Conservation (phyloP, 352 stramenopile species). For the Pelagophyceae sp. region DNA sequence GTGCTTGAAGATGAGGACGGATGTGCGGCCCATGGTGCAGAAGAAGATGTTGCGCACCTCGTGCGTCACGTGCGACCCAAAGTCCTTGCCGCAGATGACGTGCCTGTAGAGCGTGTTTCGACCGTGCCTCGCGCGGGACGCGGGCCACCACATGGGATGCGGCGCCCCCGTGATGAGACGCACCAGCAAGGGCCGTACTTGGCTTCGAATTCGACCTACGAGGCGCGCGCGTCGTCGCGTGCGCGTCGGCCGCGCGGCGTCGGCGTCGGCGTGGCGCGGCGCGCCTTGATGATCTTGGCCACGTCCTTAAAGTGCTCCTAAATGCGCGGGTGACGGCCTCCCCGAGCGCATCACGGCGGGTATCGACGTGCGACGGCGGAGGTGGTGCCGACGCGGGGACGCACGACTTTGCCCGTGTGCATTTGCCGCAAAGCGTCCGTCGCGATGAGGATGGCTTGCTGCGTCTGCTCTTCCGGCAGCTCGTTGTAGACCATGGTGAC, state of each 20-base stretch:
- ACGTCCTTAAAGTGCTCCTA: not conserved
- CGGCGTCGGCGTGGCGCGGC: no score
- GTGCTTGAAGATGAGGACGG: constrained; percentile 23
- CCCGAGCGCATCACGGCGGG: no score
- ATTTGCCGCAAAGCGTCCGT: not conserved
- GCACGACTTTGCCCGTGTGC: not conserved
- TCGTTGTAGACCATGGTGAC: no score
- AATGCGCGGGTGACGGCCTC: not conserved
- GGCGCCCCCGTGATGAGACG: no score
- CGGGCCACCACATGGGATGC: no score
- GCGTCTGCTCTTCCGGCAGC: not conserved
- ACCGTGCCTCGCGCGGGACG: no score
- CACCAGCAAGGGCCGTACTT: constrained; percentile 13
- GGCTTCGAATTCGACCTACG: constrained; percentile 6
- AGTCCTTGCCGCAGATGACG: constrained; percentile 60
- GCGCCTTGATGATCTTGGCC: constrained; percentile 13
- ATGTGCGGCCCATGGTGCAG: constrained; percentile 36
- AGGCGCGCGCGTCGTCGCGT: no score
- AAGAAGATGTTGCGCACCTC: constrained; percentile 71
- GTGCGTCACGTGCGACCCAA: constrained; percentile 74
- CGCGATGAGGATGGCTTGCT: not conserved
- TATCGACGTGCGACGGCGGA: no score
- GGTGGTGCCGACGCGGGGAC: no score
- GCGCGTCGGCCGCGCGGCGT: no score
- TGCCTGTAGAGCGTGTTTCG: not conserved